Evolutionary conservation across 1,139 yeast genomes (phyloP).

Genomic region (Maudiozyma humilis): DNA sequence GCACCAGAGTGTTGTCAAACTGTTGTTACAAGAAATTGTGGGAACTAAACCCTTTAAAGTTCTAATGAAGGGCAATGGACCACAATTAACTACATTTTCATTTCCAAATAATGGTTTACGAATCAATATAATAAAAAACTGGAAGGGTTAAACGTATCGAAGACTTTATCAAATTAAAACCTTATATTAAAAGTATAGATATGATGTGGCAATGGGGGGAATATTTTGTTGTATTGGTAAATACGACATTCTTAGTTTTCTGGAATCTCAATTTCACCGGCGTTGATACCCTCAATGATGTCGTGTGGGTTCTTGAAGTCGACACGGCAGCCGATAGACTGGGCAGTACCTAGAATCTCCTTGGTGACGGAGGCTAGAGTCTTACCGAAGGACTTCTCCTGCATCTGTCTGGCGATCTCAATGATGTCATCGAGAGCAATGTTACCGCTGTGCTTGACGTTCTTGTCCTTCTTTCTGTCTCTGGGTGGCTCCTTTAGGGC

Average conservation of each 20-base stretch:
- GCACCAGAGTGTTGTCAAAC: constrained; percentile 96
- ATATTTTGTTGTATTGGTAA: constrained; percentile 11
- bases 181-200: constrained; percentile 13
- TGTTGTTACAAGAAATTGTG: constrained; percentile 2
- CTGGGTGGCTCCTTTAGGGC: constrained; percentile 99
- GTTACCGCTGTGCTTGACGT: constrained; percentile 99
- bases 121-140: constrained; percentile 3
- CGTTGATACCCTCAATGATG: constrained; percentile 94
- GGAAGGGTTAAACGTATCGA: constrained; percentile 15
- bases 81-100: no score
- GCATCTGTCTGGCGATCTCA: constrained; percentile 97
- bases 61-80: background rate
- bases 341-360: constrained; percentile 99
- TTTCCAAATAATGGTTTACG: constrained; percentile 1
- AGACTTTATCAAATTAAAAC: constrained; percentile 16
- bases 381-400: constrained; percentile 96
- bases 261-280: constrained; percentile 96
- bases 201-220: constrained; percentile 10
- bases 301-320: constrained; percentile 99
- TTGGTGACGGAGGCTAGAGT: constrained; percentile 92
- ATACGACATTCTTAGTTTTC: constrained; percentile 49
- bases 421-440: constrained; percentile 92
- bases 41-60: background rate
- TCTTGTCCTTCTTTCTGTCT: constrained; percentile 99
- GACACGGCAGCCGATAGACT: constrained; percentile 98